Conservation (phyloP, 192 early-diverging fungal species). For the Coemansia sp. region DNA sequence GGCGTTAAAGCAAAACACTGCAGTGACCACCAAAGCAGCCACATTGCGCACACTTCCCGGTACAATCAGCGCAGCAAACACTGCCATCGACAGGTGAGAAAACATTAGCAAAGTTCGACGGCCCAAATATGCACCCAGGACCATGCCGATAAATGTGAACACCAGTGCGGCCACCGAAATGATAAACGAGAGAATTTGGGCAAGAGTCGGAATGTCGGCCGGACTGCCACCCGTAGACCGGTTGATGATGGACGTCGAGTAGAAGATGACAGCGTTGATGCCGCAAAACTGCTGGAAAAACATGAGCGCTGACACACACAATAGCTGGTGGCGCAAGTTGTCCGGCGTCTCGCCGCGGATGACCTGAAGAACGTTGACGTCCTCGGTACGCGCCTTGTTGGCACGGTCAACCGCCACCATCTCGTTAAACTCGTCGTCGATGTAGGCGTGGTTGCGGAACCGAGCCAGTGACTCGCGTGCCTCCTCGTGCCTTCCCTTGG, state of each 20-base stretch:
- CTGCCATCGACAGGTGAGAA: constrained; percentile 58
- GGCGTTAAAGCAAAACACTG: constrained; percentile 70
- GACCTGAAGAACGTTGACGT: constrained; percentile 52
- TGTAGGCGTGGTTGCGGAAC: constrained; percentile 52
- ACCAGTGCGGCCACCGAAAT: constrained; percentile 46
- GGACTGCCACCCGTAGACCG: constrained; percentile 27
- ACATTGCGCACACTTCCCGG: constrained; percentile 55
- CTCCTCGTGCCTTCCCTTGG: constrained; percentile 57
- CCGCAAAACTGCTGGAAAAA: constrained; percentile 79
- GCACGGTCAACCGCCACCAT: constrained; percentile 52
- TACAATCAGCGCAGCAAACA: constrained; percentile 58
- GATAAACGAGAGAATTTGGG: constrained; percentile 42
- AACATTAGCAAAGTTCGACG: constrained; percentile 66
- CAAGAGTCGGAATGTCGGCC: constrained; percentile 43
- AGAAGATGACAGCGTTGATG: constrained; percentile 83
- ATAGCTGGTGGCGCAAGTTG: constrained; percentile 57
- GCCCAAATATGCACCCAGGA: constrained; percentile 64
- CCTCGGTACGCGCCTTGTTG: constrained; percentile 34
- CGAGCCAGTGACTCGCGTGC: constrained; percentile 51
- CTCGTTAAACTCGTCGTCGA: constrained; percentile 62
- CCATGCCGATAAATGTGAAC: constrained; percentile 47
- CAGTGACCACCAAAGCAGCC: constrained; percentile 52
- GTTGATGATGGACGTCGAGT: constrained; percentile 75
- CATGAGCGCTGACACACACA: constrained; percentile 62
- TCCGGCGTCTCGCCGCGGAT: constrained; percentile 50